phyloP scores from a whole-genome alignment of 495 filamentous ascomycete genomes.

The Xylaria venustula region DNA sequence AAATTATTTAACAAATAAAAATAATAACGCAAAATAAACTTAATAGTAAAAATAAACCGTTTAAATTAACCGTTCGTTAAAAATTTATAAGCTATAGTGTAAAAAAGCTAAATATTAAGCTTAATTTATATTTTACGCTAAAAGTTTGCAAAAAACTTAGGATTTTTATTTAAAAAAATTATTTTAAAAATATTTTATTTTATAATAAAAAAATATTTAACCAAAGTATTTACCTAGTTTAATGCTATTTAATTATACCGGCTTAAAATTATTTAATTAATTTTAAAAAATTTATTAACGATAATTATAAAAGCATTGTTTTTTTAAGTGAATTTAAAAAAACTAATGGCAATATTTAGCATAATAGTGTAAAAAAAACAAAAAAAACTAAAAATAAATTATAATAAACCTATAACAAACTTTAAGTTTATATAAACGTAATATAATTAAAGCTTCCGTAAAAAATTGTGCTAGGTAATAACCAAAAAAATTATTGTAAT shows the following conservation, averaged over 20 bases:
- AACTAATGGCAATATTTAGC: not conserved
- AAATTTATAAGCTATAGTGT: not conserved
- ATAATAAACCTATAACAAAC: not conserved
- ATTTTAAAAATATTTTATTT: not conserved
- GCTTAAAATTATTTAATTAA: not conserved
- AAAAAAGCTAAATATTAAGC: not conserved
- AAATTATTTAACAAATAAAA: constrained; percentile 1
- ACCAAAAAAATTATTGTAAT: too few relatives aligned
- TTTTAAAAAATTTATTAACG: not conserved
- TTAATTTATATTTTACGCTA: not conserved
- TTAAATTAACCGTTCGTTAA: constrained; percentile 3
- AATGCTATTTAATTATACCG: not conserved
- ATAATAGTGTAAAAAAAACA: constrained; percentile 5
- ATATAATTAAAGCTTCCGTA: too few relatives aligned
- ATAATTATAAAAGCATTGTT: not conserved
- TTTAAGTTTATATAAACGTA: too few relatives aligned
- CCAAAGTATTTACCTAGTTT: not conserved
- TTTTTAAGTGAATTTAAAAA: not conserved
- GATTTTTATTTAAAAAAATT: not conserved
- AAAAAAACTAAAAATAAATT: not conserved
- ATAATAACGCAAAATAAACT: constrained; percentile 3
- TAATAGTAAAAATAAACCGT: constrained; percentile 5
- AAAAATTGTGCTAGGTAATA: too few relatives aligned
- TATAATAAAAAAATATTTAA: not conserved
- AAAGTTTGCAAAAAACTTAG: not conserved